These are phyloP conservation scores for Calonectria pauciramosa DNA, from an alignment of 2,329 filamentous ascomycete genomes.

Conservation along the genomic window DNA sequence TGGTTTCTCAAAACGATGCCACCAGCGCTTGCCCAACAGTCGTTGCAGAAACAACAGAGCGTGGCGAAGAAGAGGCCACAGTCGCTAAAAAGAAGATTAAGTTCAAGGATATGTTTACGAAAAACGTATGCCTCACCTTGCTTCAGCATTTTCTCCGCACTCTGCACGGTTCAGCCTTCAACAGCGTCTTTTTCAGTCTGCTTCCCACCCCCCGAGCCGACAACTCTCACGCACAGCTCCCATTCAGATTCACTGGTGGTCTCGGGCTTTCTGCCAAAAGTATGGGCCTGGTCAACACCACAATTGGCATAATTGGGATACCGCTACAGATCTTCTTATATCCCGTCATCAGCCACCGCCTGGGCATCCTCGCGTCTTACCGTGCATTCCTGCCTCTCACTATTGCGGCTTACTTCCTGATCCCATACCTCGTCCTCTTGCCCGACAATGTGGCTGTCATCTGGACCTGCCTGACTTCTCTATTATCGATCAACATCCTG, in stretches of 20 bases:
- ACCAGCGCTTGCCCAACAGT: neutral
- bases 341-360: constrained; percentile 28
- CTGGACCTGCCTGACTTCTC: constrained; percentile 34
- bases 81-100: neutral
- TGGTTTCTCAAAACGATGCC: neutral
- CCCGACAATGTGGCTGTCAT: constrained; percentile 29
- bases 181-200: constrained; percentile 40
- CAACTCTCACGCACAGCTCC: constrained; percentile 18
- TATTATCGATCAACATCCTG: constrained; percentile 38
- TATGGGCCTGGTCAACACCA: constrained; percentile 41
- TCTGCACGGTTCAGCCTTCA: constrained; percentile 36
- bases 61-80: neutral
- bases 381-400: constrained; percentile 38
- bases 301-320: constrained; percentile 39
- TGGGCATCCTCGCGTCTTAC: constrained; percentile 36
- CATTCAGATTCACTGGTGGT: constrained; percentile 40
- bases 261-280: constrained; percentile 40
- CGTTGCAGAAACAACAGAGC: neutral
- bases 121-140: constrained; percentile 34
- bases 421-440: constrained; percentile 40
- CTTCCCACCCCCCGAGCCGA: constrained; percentile 31
- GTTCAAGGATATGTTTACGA: constrained; percentile 32
- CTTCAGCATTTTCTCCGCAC: constrained; percentile 26
- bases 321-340: constrained; percentile 42
- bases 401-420: constrained; percentile 35